phyloP scores from a whole-genome alignment of 1,284 basidiomycete genomes.

The Golubevia sp. region DNA sequence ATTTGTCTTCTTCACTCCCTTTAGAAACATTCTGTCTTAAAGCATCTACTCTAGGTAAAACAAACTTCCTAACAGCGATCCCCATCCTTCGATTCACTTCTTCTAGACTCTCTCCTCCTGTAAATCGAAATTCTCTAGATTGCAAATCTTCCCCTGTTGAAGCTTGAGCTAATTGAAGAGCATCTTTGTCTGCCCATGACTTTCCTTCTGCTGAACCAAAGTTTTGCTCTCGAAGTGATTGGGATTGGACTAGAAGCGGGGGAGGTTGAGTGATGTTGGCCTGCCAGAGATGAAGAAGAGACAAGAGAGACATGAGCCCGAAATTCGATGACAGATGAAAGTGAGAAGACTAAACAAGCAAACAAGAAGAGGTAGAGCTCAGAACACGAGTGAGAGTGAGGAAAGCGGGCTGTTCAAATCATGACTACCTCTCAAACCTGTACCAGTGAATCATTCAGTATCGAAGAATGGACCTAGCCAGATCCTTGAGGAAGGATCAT shows the following conservation, averaged over 20 bases:
- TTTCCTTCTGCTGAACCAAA: constrained; percentile 42
- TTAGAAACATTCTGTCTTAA: constrained; percentile 21
- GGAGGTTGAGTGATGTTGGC: constrained; percentile 38
- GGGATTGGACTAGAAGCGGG: constrained; percentile 38
- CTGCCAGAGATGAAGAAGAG: no score
- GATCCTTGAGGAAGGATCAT: no score
- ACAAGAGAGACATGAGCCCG: no score
- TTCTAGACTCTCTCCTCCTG: constrained; percentile 32
- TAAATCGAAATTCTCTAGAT: constrained; percentile 29
- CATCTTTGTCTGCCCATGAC: constrained; percentile 15
- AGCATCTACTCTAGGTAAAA: constrained; percentile 41
- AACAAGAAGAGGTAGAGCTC: no score
- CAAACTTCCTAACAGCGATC: constrained; percentile 33
- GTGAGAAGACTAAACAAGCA: no score
- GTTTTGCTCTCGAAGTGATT: constrained; percentile 37
- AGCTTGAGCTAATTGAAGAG: constrained; percentile 12
- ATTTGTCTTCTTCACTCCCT: constrained; percentile 2
- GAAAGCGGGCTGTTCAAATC: not conserved
- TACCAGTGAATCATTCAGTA: no score
- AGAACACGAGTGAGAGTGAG: not conserved
- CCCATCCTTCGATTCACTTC: constrained; percentile 41
- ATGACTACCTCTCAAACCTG: no score
- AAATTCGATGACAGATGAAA: no score
- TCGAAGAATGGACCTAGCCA: no score
- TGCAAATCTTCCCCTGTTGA: constrained; percentile 23